Conservation (phyloP, 768 basidiomycete genomes). For the Pulveroboletus sp. region DNA sequence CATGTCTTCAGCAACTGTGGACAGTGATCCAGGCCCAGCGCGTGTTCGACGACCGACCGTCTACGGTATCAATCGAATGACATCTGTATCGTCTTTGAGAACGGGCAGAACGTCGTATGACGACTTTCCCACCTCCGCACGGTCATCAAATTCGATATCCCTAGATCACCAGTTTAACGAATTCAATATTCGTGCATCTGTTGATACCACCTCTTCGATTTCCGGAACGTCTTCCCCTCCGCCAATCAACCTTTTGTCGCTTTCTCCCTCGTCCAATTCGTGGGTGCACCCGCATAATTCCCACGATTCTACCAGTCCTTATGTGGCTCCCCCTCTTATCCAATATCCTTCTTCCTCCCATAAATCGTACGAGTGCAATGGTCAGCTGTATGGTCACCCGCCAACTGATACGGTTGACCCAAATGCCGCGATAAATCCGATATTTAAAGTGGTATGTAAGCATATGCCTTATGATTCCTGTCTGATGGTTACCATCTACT, state of each 20-base stretch:
- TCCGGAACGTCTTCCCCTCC: constrained; percentile 70
- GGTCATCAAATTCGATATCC: constrained; percentile 77
- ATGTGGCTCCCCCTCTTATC: constrained; percentile 34
- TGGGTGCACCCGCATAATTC: constrained; percentile 47
- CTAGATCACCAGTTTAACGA: constrained; percentile 74
- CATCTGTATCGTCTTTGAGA: constrained; percentile 69
- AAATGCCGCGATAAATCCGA: constrained; percentile 74
- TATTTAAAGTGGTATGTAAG: constrained; percentile 83
- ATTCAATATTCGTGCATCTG: constrained; percentile 65
- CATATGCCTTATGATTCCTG: not conserved
- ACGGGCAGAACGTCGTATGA: constrained; percentile 54
- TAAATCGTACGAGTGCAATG: constrained; percentile 49
- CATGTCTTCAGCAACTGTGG: constrained; percentile 78
- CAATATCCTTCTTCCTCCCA: constrained; percentile 37
- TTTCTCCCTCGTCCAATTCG: constrained; percentile 60
- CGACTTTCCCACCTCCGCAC: constrained; percentile 67
- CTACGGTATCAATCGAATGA: constrained; percentile 68
- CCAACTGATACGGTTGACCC: constrained; percentile 58
- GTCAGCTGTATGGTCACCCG: constrained; percentile 49
- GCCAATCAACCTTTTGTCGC: constrained; percentile 67
- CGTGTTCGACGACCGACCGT: constrained; percentile 59
- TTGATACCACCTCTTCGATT: constrained; percentile 53
- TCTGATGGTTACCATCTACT: constrained; percentile 7
- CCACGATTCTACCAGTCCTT: constrained; percentile 37
- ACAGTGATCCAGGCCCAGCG: constrained; percentile 80